Base-by-base conservation (phyloP, 495 filamentous ascomycete genomes). In the Penicillium angulare region DNA sequence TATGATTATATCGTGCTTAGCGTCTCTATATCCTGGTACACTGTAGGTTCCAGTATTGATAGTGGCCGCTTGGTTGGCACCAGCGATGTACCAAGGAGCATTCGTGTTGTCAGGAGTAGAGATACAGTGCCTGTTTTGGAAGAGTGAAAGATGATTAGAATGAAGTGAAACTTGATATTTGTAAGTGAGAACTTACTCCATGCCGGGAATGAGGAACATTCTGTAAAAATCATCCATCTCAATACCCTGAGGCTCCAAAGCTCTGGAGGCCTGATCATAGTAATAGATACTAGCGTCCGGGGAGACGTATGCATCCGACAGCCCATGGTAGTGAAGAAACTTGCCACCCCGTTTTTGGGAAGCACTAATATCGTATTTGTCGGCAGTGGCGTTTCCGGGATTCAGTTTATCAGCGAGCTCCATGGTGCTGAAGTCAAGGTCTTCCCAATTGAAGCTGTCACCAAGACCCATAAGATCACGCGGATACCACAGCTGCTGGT, bases 271-370 rank as follows among this genome's bases (percentile, higher is more conserved):
- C 7, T 61, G 58, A 17, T 61, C 52, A 43, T 57, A 57, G 32
- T 47, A 52, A 43, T 61, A 57, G 7, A 56, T 22, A 13, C 43
- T 38, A 12, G 36, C 33, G 20, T 41, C 53, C 3, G 50, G 27
- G 0, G 53, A 33, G 26, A 61, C 47, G 16, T 26, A 59, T 0
- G 65, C 72, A 55, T 85, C 82, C 1, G 71, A 56, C 8, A 65
- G 47, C 0, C 81, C 80, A 51, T 83, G 80, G 60, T 83, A 83
- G 38, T 75, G 59, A 43, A 83, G 43, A 21, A 82, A 63, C 63
- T 83, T 84, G 31, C 78, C 79, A 7, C 79, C 79, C 20, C 65
- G 66, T 10, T 61, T 49, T 9, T 71, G 60, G 64, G 81, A 83
- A 0, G 61, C 49, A 0, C 70, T 59, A 35, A 84, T 63, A 52